phyloP scores from a whole-genome alignment of 2,329 filamentous ascomycete species.

The Botrytis aclada region DNA sequence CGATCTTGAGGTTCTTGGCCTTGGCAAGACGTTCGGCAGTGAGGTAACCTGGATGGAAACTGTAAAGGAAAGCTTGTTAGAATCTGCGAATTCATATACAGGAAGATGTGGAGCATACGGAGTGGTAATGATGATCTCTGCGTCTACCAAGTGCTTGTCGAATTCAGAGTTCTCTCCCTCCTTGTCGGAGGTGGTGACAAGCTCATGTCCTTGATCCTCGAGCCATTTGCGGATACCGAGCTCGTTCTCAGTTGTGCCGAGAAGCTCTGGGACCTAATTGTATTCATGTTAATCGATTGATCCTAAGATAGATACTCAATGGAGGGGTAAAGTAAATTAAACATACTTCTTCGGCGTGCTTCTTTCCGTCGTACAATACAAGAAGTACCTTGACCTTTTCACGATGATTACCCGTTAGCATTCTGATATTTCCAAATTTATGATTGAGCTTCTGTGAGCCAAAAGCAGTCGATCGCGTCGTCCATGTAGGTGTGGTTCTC shows the following conservation, averaged over 20 bases:
- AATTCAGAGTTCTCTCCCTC: slow-evolving; percentile 91
- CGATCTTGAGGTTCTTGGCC: slow-evolving; percentile 98
- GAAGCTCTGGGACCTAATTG: slow-evolving; percentile 65
- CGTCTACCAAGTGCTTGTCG: slow-evolving; percentile 92
- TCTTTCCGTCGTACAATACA: slow-evolving; percentile 84
- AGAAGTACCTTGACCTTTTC: slow-evolving; percentile 88
- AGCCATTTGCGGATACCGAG: slow-evolving; percentile 97
- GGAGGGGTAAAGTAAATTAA: slow-evolving; percentile 1
- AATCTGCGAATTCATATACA: neutral
- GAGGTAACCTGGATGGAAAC: slow-evolving; percentile 97
- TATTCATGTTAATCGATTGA: slow-evolving; percentile 9
- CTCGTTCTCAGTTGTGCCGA: slow-evolving; percentile 95
- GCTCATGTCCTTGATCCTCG: slow-evolving; percentile 92
- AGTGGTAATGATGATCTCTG: slow-evolving; percentile 98
- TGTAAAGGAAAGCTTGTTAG: slow-evolving; percentile 39
- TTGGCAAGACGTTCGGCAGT: slow-evolving; percentile 93
- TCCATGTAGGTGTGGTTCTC: slow-evolving; percentile 23
- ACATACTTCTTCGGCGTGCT: slow-evolving; percentile 75
- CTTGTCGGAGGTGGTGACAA: slow-evolving; percentile 97
- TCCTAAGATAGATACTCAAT: neutral
- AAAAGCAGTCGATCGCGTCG: slow-evolving; percentile 11
- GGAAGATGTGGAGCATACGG: slow-evolving; percentile 56
- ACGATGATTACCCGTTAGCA: slow-evolving; percentile 36
- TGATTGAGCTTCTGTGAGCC: slow-evolving; percentile 8
- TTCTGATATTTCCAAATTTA: slow-evolving; percentile 35